phyloP scores from a whole-genome alignment of 2,329 filamentous ascomycete species.

The Fusarium begoniae region DNA sequence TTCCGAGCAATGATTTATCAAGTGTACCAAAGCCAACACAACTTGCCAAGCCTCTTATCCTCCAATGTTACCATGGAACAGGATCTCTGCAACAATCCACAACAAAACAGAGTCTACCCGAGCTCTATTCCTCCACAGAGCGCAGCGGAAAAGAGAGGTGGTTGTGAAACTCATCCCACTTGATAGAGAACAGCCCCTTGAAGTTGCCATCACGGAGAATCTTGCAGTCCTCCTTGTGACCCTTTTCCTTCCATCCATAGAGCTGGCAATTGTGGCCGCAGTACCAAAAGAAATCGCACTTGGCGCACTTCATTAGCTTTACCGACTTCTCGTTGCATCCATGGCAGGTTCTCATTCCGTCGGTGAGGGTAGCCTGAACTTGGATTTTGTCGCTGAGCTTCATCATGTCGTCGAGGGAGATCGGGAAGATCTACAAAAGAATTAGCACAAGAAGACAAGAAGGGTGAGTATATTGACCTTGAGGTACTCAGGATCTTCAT shows the following conservation, averaged over 20 bases:
- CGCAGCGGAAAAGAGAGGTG: neutral
- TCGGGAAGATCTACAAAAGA: neutral
- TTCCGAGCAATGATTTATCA: neutral
- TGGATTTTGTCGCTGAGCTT: conserved; percentile 20
- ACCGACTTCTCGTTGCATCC: conserved; percentile 10
- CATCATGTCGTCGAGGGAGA: conserved; percentile 4
- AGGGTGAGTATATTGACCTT: neutral
- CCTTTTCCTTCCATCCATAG: conserved; percentile 8
- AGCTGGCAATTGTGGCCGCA: conserved; percentile 23
- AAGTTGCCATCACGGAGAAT: conserved; percentile 11
- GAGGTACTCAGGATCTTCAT: neutral
- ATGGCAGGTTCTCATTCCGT: conserved; percentile 16
- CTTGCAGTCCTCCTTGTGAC: conserved; percentile 22
- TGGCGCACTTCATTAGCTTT: conserved; percentile 1
- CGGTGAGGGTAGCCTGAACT: neutral
- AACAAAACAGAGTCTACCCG: neutral
- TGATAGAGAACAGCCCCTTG: conserved; percentile 8
- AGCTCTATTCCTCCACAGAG: neutral
- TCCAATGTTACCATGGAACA: neutral
- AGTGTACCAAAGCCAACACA: neutral
- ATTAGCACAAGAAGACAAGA: accelerated
- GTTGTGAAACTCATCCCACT: neutral
- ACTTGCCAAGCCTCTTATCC: neutral
- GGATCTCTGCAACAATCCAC: neutral
- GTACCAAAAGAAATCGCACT: conserved; percentile 28